Conservation (phyloP, 176 grass and related monocot species). For the Alopecurus myosuroides region DNA sequence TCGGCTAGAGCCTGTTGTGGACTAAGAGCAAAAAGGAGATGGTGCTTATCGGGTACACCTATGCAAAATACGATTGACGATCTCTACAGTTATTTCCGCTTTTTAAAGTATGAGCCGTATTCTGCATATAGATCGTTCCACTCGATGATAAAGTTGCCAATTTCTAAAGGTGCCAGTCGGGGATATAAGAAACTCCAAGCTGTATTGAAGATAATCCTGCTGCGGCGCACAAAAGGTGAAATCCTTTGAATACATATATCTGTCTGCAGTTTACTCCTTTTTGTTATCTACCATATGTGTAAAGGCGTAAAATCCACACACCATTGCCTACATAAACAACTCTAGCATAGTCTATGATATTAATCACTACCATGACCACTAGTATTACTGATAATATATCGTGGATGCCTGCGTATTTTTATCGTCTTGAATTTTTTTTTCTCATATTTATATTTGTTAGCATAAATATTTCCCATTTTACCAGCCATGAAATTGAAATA, state of each 20-base stretch:
- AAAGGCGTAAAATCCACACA: not conserved
- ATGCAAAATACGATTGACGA: slow-evolving; percentile 95
- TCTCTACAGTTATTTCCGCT: slow-evolving; percentile 90
- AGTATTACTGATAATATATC: not conserved
- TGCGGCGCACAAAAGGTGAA: slow-evolving; percentile 91
- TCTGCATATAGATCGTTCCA: slow-evolving; percentile 48
- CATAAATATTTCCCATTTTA: not conserved
- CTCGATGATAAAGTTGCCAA: slow-evolving; percentile 48
- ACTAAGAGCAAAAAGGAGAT: slow-evolving; percentile 72
- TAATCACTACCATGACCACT: not conserved
- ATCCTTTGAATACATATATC: slow-evolving; percentile 1
- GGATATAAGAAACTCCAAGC: slow-evolving; percentile 93
- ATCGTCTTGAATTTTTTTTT: not conserved
- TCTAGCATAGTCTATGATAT: not conserved
- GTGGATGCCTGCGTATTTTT: not conserved
- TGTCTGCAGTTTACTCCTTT: not conserved
- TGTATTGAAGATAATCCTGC: slow-evolving; percentile 69
- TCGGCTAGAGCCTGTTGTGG: slow-evolving; percentile 79
- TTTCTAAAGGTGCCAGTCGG: slow-evolving; percentile 53
- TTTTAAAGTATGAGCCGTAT: slow-evolving; percentile 90
- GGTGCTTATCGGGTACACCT: slow-evolving; percentile 96
- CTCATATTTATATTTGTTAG: not conserved
- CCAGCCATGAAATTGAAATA: not conserved
- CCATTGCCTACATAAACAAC: not conserved
- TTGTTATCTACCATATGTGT: not conserved